These are phyloP conservation scores for Lumnitzera racemosa DNA, from an alignment of 345 rosid genomes.

Conservation along the genomic window DNA sequence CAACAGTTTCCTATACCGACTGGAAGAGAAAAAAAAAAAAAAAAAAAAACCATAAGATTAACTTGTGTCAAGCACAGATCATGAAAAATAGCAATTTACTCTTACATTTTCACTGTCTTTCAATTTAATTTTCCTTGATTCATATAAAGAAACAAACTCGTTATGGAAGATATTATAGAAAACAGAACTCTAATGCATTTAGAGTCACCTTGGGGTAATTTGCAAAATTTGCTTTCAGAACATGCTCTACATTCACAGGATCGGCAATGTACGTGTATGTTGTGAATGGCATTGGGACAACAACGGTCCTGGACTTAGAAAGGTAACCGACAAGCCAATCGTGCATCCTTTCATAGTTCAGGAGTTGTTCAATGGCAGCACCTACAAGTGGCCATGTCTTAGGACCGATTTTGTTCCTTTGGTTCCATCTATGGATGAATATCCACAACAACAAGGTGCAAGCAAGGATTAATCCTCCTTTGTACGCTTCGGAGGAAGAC, in stretches of 20 bases:
- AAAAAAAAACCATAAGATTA: no score
- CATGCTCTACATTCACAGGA: constrained; percentile 84
- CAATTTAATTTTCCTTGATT: background rate
- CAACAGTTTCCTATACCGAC: no score
- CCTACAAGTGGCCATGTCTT: constrained; percentile 95
- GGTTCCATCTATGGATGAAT: constrained; percentile 64
- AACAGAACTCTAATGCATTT: background rate
- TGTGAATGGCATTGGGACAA: constrained; percentile 83
- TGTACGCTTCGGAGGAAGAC: background rate
- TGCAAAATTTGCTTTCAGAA: constrained; percentile 73
- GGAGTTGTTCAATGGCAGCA: constrained; percentile 74
- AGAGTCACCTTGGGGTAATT: constrained; percentile 79
- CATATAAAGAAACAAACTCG: background rate
- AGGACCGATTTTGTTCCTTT: constrained; percentile 63
- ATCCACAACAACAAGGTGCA: constrained; percentile 56
- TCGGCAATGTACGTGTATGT: constrained; percentile 91
- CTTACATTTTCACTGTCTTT: no score
- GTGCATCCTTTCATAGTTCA: constrained; percentile 80
- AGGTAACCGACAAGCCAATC: constrained; percentile 82
- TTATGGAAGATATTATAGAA: background rate
- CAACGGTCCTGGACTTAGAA: constrained; percentile 53
- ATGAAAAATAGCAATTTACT: no score
- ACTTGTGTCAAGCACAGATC: no score
- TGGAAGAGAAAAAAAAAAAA: no score
- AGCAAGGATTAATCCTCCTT: constrained; percentile 21